phyloP scores from a whole-genome alignment of 805 yeast genomes.

The Tetrapisispora phaffii region DNA sequence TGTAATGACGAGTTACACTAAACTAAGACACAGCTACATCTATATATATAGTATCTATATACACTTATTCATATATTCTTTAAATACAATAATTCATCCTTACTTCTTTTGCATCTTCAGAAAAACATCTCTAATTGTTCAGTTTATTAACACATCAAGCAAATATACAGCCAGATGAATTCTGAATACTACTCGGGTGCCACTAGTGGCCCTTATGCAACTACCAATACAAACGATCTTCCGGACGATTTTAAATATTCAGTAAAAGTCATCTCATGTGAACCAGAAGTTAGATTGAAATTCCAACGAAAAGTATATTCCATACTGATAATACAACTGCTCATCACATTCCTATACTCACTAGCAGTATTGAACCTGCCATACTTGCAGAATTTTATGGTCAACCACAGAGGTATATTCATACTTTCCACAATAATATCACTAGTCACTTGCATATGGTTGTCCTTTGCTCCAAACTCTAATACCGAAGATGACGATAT shows the following conservation, averaged over 20 bases:
- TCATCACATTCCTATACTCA: constrained; percentile 41
- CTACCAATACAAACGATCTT: not conserved
- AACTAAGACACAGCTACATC: too few relatives aligned
- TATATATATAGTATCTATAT: too few relatives aligned
- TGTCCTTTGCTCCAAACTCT: constrained; percentile 50
- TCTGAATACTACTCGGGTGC: not conserved
- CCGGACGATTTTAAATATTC: constrained; percentile 80
- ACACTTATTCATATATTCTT: too few relatives aligned
- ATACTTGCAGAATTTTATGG: constrained; percentile 29
- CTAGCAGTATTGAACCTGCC: constrained; percentile 30
- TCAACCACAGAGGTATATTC: constrained; percentile 49
- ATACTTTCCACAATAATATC: constrained; percentile 49
- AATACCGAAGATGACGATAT: constrained; percentile 38
- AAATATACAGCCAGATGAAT: not conserved
- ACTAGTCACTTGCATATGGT: constrained; percentile 54
- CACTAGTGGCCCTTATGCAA: not conserved
- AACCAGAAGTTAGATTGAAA: constrained; percentile 60
- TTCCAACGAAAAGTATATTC: constrained; percentile 75
- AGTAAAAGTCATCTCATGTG: constrained; percentile 68
- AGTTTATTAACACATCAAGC: not conserved
- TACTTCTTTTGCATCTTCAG: too few relatives aligned
- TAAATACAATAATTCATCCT: too few relatives aligned
- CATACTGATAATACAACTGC: constrained; percentile 53
- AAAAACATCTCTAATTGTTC: not conserved
- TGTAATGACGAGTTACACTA: too few relatives aligned